These are phyloP conservation scores for Hirschfeldia incana DNA, from an alignment of 345 rosid species.

Conservation along the genomic window DNA sequence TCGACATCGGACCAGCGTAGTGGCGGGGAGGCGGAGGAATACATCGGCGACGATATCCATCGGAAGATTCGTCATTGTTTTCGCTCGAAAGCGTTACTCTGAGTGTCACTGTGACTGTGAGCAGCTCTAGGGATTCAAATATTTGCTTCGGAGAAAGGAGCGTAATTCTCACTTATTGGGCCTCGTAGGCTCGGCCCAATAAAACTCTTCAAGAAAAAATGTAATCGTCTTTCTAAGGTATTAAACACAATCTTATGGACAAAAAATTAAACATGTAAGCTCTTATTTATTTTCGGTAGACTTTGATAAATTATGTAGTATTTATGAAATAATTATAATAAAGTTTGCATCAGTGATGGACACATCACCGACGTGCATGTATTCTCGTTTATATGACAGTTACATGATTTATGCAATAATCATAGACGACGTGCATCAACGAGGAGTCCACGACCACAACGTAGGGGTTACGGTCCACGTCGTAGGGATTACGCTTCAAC, in stretches of 20 bases:
- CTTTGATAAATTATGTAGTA: no score
- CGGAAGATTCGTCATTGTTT: background rate
- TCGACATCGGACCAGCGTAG: background rate
- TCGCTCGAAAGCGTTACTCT: background rate
- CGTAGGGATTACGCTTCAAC: slow-evolving; percentile 21
- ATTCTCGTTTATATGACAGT: slow-evolving; percentile 19
- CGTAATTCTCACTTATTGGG: background rate
- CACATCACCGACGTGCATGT: slow-evolving; percentile 23
- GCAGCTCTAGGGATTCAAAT: background rate
- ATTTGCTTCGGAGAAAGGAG: background rate
- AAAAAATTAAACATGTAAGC: background rate
- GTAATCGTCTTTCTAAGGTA: no score
- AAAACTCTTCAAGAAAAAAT: background rate
- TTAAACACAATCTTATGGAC: no score
- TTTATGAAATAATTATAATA: background rate
- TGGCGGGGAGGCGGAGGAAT: background rate
- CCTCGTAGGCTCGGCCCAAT: background rate
- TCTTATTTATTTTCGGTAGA: background rate
- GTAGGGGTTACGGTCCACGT: slow-evolving; percentile 31
- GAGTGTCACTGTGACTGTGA: background rate
- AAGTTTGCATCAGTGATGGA: background rate
- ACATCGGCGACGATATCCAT: background rate
- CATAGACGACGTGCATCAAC: slow-evolving; percentile 37
- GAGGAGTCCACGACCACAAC: slow-evolving; percentile 35
- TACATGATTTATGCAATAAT: slow-evolving; percentile 34